Conservation (phyloP, 2,329 filamentous ascomycete genomes). For the Trichoderma afroharzianum region DNA sequence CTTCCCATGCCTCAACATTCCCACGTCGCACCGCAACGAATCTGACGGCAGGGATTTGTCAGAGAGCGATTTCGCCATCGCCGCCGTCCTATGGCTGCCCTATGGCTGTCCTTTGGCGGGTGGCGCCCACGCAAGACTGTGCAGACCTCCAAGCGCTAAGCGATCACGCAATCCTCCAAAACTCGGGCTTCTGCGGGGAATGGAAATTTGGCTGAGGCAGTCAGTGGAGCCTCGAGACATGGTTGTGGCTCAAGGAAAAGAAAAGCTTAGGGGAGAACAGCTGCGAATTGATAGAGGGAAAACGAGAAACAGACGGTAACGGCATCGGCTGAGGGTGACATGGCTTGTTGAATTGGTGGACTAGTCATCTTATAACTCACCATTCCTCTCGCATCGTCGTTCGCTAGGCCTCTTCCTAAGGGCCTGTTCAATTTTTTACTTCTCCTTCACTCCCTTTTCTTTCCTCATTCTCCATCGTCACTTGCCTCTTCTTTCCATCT, state of each 20-base stretch:
- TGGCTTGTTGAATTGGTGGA: neutral
- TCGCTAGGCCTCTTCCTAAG: neutral
- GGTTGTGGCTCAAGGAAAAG: neutral
- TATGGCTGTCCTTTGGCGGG: conserved; percentile 6
- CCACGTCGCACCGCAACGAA: conserved; percentile 18
- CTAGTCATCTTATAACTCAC: conserved; percentile 11
- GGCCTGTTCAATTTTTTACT: neutral
- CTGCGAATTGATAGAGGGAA: neutral
- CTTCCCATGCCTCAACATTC: neutral
- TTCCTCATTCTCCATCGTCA: neutral
- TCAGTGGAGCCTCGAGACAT: conserved; percentile 13
- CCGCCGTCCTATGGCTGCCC: conserved; percentile 9
- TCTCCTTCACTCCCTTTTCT: neutral
- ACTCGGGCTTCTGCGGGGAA: conserved; percentile 27
- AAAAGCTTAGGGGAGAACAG: neutral
- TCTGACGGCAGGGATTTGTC: conserved; percentile 24
- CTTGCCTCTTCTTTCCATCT: neutral
- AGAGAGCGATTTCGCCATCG: conserved; percentile 25
- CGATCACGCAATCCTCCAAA: conserved; percentile 35
- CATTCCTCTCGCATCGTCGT: conserved; percentile 5
- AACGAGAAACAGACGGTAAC: neutral
- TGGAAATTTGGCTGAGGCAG: conserved; percentile 18
- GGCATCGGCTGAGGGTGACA: neutral
- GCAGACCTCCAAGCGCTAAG: conserved; percentile 26
- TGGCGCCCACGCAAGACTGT: conserved; percentile 15